Evolutionary conservation across 1,139 yeast genomes (phyloP), one percentile per base, ranked within the genome.

Genomic region (Kodamaea ohmeri): DNA sequence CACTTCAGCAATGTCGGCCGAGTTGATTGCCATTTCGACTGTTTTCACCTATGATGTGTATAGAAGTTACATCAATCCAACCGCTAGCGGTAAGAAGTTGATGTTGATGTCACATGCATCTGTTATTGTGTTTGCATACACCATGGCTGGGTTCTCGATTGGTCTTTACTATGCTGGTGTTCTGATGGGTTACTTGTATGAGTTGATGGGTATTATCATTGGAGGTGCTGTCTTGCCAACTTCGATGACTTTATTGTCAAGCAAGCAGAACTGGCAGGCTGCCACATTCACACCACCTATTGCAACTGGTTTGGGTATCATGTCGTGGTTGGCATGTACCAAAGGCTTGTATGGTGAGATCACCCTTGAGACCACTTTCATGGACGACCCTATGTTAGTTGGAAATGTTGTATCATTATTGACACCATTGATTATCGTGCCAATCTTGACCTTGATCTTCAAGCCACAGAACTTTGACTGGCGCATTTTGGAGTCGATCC

Each of bases 221-320:
- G 84, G 94, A 18, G 80, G 94, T 40, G 95, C 90, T 17, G 96
- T 89, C 4, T 60, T 86, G 34, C 95, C 96, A 5, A 76, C 86
- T 15, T 77, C 83, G 3, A 61, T 83, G 49, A 80, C 95, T 0
- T 63, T 89, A 39, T 73, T 86, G 50, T 85, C 92, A 67, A 67
- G 61, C 24, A 76, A 74, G 37, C 88, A 82, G 62, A 84, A 84
- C 55, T 60, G 61, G 35, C 56, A 76, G 38, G 85, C 88, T 25
- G 85, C 80, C 14, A 67, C 73, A 19, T 63, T 61, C 29, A 72
- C 86, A 4, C 87, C 89, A 34, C 76, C 81, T 11, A 55, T 80
- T 37, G 81, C 86, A 17, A 78, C 86, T 5, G 67, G 61, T 3
- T 63, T 78, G 42, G 84, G 88, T 2, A 72, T 83, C 34, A 70